Evolutionary conservation across 805 yeast genomes (phyloP).

Genomic region (Starmerella floricola): DNA sequence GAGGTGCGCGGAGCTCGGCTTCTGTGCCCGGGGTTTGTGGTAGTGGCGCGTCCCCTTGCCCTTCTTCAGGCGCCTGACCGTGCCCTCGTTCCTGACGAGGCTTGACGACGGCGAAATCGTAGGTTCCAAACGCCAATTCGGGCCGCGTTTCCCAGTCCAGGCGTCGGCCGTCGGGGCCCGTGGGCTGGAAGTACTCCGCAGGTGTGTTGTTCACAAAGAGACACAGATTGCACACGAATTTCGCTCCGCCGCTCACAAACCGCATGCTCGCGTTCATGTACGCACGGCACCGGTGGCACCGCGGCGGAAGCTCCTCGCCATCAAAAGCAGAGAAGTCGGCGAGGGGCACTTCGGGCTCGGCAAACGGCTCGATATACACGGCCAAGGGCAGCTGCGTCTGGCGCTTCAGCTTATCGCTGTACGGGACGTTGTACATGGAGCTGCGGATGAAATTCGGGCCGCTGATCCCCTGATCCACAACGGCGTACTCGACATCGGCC

Average conservation of each 20-base stretch:
- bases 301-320: constrained; percentile 40
- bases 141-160: constrained; percentile 54
- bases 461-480: constrained; percentile 74
- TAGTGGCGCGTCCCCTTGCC: not conserved
- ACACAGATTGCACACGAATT: constrained; percentile 78
- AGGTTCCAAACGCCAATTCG: constrained; percentile 70
- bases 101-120: constrained; percentile 66
- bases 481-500: constrained; percentile 56
- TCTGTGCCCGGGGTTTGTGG: not conserved
- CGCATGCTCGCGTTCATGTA: constrained; percentile 78
- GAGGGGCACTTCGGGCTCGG: constrained; percentile 54
- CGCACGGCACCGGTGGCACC: constrained; percentile 86
- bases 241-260: constrained; percentile 45
- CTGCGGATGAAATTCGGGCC: constrained; percentile 68
- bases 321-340: constrained; percentile 47
- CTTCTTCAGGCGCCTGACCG: constrained; percentile 4
- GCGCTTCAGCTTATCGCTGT: constrained; percentile 52
- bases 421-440: constrained; percentile 75
- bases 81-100: constrained; percentile 1
- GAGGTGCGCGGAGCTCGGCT: not conserved
- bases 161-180: constrained; percentile 51
- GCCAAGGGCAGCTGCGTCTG: constrained; percentile 73
- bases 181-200: constrained; percentile 48
- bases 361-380: constrained; percentile 73
- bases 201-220: constrained; percentile 62